Percentiles rank a stretch among this genome's conserved stretches.
Conservation (phyloP, 1,284 basidiomycete genomes). For the Stereum hirsutum region DNA sequence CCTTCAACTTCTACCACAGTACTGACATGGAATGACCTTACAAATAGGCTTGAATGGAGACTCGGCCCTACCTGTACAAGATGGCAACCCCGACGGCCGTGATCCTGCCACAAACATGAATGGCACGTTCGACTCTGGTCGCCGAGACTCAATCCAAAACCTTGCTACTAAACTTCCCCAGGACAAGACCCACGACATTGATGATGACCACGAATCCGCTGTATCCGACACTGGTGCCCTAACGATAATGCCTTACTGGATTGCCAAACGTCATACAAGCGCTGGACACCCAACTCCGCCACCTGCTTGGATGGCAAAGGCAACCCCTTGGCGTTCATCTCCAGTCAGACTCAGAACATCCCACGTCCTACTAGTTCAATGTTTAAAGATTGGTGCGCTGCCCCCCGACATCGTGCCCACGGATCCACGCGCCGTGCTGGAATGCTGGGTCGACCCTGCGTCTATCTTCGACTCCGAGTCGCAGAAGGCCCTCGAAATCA, state of each 20-base stretch:
- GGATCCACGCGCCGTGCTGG: slow-evolving; percentile 88
- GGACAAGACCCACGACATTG: no score
- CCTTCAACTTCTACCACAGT: no score
- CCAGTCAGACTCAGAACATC: slow-evolving; percentile 85
- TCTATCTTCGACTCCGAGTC: slow-evolving; percentile 82
- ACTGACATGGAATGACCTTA: no score
- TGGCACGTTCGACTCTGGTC: no score
- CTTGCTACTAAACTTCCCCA: no score
- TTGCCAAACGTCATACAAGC: slow-evolving; percentile 78
- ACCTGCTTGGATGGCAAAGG: slow-evolving; percentile 53
- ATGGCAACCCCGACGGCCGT: no score
- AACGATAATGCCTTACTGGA: slow-evolving; percentile 69
- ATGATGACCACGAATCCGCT: slow-evolving; percentile 26
- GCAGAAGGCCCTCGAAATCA: slow-evolving; percentile 83
- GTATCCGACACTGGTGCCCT: slow-evolving; percentile 38
- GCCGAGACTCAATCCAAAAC: no score
- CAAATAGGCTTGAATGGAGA: no score
- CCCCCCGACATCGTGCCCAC: slow-evolving; percentile 98
- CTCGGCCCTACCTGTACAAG: no score
- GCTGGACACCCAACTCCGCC: slow-evolving; percentile 76
- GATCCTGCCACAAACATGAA: no score
- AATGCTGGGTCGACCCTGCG: slow-evolving; percentile 97
- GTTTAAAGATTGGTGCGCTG: slow-evolving; percentile 96
- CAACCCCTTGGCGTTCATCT: slow-evolving; percentile 72
- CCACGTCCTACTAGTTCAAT: slow-evolving; percentile 87